Conservation (phyloP, 2,329 filamentous ascomycete species). For the Ophiobolus disseminans region DNA sequence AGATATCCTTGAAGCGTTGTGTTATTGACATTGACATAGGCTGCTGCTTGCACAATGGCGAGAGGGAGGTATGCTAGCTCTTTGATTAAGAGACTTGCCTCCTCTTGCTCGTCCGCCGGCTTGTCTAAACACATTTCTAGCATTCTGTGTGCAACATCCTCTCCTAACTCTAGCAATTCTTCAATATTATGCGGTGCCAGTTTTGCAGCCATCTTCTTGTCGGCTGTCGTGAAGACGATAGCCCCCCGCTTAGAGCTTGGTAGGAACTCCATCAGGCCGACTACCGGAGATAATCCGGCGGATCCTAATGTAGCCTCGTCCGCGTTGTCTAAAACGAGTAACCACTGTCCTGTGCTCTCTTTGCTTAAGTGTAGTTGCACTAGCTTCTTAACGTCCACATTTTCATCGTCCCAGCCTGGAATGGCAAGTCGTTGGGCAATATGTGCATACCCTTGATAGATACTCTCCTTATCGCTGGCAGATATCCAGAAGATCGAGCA, state of each 20-base stretch:
- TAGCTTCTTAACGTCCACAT: constrained; percentile 25
- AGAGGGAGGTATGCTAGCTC: constrained; percentile 27
- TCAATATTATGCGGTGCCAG: constrained; percentile 23
- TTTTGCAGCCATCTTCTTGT: constrained; percentile 12
- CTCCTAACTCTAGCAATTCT: constrained; percentile 19
- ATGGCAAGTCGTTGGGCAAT: constrained; percentile 31
- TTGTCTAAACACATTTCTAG: constrained; percentile 18
- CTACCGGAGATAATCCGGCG: constrained; percentile 5
- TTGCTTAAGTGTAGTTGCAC: constrained; percentile 15
- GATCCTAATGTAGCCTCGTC: background rate
- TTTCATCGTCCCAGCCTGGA: constrained; percentile 19
- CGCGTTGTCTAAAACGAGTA: background rate
- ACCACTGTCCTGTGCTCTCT: constrained; percentile 1
- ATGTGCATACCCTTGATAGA: constrained; percentile 27
- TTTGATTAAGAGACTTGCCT: constrained; percentile 20
- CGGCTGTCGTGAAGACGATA: constrained; percentile 26
- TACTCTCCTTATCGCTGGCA: constrained; percentile 46
- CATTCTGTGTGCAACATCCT: constrained; percentile 23
- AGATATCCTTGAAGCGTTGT: constrained; percentile 21
- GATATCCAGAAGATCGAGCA: constrained; percentile 57
- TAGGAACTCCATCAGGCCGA: constrained; percentile 22
- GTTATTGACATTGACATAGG: constrained; percentile 18
- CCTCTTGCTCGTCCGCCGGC: constrained; percentile 12
- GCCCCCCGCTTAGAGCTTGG: constrained; percentile 19
- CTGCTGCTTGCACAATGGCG: constrained; percentile 26